Evolutionary conservation across 352 stramenopile genomes (phyloP).

Genomic region (Peronosclerospora sorghi): DNA sequence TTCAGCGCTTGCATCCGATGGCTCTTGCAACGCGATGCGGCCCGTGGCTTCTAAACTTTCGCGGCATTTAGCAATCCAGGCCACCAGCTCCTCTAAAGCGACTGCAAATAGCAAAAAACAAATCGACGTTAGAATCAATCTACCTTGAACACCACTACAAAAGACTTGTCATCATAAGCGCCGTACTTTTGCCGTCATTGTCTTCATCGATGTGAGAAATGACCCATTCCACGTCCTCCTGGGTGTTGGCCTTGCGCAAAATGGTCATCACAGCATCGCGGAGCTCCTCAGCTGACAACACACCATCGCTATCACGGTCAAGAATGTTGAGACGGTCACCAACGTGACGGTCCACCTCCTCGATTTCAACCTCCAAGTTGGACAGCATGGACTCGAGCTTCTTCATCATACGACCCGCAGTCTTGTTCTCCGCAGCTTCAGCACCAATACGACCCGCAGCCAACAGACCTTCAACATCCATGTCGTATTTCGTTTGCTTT

Average conservation of each 20-base stretch:
- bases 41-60: slow-evolving; percentile 83
- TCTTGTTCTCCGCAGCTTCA: slow-evolving; percentile 80
- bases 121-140: slow-evolving; percentile 10
- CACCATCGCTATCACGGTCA: slow-evolving; percentile 94
- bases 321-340: slow-evolving; percentile 96
- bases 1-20: slow-evolving; percentile 16
- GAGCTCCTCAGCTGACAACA: slow-evolving; percentile 92
- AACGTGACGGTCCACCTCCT: slow-evolving; percentile 92
- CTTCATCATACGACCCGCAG: slow-evolving; percentile 86
- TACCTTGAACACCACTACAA: not conserved
- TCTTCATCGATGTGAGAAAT: slow-evolving; percentile 88
- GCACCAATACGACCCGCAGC: slow-evolving; percentile 72
- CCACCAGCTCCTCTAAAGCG: slow-evolving; percentile 86
- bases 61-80: slow-evolving; percentile 81
- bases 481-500: slow-evolving; percentile 84
- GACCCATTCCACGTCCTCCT: slow-evolving; percentile 92
- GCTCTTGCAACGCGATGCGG: slow-evolving; percentile 49
- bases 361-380: slow-evolving; percentile 90
- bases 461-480: slow-evolving; percentile 75
- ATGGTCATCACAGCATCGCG: slow-evolving; percentile 91
- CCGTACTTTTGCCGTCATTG: slow-evolving; percentile 82
- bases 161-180: slow-evolving; percentile 1
- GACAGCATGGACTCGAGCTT: slow-evolving; percentile 90
- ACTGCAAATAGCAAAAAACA: slow-evolving; percentile 46
- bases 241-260: slow-evolving; percentile 87